A percentile compares a stretch with the other conserved stretches of the same genome.
Conservation (phyloP, 225 moss, liverwort and hornwort genomes). For the Ulota crispa region DNA sequence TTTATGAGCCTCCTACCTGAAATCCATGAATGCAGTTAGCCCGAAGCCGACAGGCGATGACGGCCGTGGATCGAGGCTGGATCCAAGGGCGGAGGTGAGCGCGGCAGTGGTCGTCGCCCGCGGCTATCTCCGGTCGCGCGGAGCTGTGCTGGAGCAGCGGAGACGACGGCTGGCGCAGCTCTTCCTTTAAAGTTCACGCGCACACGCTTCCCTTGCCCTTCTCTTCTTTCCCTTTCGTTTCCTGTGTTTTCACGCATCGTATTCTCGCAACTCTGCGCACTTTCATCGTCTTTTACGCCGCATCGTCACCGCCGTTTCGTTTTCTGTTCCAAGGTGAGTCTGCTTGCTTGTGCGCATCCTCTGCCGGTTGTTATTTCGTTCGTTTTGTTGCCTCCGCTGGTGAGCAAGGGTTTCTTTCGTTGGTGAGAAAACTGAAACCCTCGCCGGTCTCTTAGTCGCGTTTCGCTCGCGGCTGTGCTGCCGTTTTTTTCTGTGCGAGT, state of each 20-base stretch:
- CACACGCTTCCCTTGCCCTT: neutral
- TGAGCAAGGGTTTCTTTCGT: neutral
- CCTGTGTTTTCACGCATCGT: neutral
- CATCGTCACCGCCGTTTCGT: neutral
- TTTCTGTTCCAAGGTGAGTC: neutral
- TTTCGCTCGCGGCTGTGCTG: neutral
- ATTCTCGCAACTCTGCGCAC: neutral
- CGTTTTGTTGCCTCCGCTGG: no score
- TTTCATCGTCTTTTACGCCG: neutral
- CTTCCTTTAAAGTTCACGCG: neutral
- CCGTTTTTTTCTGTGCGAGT: neutral
- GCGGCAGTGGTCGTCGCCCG: neutral
- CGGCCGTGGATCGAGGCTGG: neutral
- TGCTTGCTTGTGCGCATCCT: neutral
- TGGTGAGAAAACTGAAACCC: neutral
- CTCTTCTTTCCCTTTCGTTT: neutral
- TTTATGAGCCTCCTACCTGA: no score
- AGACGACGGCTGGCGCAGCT: neutral
- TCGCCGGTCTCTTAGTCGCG: neutral
- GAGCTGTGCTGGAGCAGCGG: neutral
- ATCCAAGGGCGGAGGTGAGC: neutral
- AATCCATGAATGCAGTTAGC: neutral
- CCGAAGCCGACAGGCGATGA: neutral
- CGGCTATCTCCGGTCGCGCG: neutral
- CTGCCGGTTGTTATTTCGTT: neutral